phyloP scores from a whole-genome alignment of 2,329 filamentous ascomycete species.

The Davidsoniella eucalypti region DNA sequence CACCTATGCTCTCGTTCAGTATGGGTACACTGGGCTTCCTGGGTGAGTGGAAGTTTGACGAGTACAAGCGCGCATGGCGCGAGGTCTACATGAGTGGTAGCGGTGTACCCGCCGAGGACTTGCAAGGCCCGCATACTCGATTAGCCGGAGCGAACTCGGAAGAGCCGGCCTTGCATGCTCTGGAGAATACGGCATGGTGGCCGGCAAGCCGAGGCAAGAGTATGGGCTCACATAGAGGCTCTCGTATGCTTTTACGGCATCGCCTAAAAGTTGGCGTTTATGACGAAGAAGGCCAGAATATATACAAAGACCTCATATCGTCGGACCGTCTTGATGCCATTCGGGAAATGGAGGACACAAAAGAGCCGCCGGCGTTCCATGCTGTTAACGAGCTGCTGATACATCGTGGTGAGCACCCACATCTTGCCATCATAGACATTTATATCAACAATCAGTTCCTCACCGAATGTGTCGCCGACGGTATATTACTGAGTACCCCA shows the following conservation, averaged over 20 bases:
- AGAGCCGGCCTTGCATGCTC: neutral
- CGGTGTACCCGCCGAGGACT: slow-evolving; percentile 31
- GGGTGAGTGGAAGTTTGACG: slow-evolving; percentile 88
- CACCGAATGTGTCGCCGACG: slow-evolving; percentile 87
- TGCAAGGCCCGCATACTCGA: slow-evolving; percentile 25
- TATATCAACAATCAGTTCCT: slow-evolving; percentile 78
- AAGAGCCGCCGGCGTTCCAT: slow-evolving; percentile 25
- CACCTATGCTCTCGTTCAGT: slow-evolving; percentile 84
- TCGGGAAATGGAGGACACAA: neutral
- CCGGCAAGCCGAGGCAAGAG: slow-evolving; percentile 61
- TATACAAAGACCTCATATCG: slow-evolving; percentile 34
- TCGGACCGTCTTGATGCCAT: slow-evolving; percentile 20
- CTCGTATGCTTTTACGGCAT: slow-evolving; percentile 73
- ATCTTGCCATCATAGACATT: slow-evolving; percentile 82
- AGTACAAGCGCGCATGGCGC: slow-evolving; percentile 81
- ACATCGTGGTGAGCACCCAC: slow-evolving; percentile 76
- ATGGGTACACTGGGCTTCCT: slow-evolving; percentile 94
- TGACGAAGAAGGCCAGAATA: slow-evolving; percentile 45
- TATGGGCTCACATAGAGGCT: slow-evolving; percentile 56
- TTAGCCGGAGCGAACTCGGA: slow-evolving; percentile 17
- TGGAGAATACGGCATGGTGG: slow-evolving; percentile 31
- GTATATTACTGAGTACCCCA: slow-evolving; percentile 84
- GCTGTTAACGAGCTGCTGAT: slow-evolving; percentile 94
- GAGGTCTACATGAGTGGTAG: slow-evolving; percentile 76
- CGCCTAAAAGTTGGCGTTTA: slow-evolving; percentile 76